A percentile compares a stretch with the other conserved stretches of the same genome.
phyloP scores from a whole-genome alignment of 108 stramenopile species.

The Skeletonema grethae region DNA sequence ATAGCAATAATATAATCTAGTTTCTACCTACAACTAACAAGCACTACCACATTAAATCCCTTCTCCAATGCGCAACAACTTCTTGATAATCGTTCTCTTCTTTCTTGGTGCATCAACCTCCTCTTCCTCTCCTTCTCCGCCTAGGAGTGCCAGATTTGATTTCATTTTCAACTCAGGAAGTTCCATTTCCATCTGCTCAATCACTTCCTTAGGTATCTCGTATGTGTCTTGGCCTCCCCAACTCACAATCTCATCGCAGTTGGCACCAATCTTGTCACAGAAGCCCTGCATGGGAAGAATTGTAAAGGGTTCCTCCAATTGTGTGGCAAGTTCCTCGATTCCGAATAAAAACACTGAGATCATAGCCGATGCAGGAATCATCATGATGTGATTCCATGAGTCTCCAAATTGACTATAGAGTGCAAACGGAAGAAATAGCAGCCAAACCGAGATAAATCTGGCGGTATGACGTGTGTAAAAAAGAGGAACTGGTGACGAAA shows the following conservation, averaged over 20 bases:
- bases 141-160: neutral
- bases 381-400: conserved; percentile 61
- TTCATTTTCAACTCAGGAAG: neutral
- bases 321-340: conserved; percentile 72
- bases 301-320: conserved; percentile 77
- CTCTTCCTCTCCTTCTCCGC: neutral
- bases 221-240: conserved; percentile 19
- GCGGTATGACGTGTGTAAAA: conserved; percentile 66
- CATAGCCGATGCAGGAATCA: conserved; percentile 58
- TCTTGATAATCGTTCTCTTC: neutral
- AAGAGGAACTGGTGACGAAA: conserved; percentile 61
- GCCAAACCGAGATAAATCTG: conserved; percentile 62
- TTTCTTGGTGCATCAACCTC: neutral
- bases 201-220: neutral
- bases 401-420: conserved; percentile 46
- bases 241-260: conserved; percentile 59
- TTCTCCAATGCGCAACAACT: neutral
- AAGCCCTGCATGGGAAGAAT: conserved; percentile 73
- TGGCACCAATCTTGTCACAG: conserved; percentile 59
- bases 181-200: neutral
- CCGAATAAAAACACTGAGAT: conserved; percentile 63
- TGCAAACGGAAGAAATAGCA: conserved; percentile 60
- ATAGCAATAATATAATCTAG: too few relatives aligned
- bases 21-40: too few relatives aligned
- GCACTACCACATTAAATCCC: too few relatives aligned